A percentile compares a stretch with the other conserved stretches of the same genome.
These are phyloP conservation scores for Ustilago loliicola DNA, from an alignment of 1,284 basidiomycete genomes.

Conservation along the genomic window DNA sequence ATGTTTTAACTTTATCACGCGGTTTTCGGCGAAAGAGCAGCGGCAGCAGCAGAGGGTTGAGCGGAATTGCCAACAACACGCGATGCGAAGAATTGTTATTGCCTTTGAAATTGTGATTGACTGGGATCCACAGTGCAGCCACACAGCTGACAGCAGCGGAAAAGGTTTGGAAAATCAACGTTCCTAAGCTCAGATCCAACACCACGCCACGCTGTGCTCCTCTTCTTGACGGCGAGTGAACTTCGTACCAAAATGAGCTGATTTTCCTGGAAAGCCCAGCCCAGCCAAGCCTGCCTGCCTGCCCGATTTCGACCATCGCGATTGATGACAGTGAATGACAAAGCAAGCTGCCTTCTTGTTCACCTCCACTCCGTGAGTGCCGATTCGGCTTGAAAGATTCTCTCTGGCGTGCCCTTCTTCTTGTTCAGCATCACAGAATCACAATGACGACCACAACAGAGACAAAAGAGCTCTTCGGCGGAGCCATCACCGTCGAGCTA, in stretches of 20 bases:
- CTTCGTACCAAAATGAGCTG: conserved; percentile 19
- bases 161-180: no score
- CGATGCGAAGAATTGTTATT: not conserved
- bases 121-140: not conserved
- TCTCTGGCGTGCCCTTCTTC: not conserved
- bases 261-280: no score
- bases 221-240: not conserved
- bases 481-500: conserved; percentile 81
- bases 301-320: not conserved
- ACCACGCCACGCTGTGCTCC: no score
- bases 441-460: conserved; percentile 21
- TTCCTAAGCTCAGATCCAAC: no score
- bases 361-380: conserved; percentile 16
- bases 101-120: not conserved
- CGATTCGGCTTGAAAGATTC: not conserved
- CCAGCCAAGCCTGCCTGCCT: no score
- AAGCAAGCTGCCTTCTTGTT: conserved; percentile 3
- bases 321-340: conserved; percentile 30
- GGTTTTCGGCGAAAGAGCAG: not conserved
- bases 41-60: not conserved
- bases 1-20: conserved; percentile 11
- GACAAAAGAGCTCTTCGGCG: conserved; percentile 73
- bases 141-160: no score
- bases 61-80: not conserved
- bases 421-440: not conserved